Evolutionary conservation across 2,329 filamentous ascomycete species (phyloP).

Genomic region (Falciphora oryzae): DNA sequence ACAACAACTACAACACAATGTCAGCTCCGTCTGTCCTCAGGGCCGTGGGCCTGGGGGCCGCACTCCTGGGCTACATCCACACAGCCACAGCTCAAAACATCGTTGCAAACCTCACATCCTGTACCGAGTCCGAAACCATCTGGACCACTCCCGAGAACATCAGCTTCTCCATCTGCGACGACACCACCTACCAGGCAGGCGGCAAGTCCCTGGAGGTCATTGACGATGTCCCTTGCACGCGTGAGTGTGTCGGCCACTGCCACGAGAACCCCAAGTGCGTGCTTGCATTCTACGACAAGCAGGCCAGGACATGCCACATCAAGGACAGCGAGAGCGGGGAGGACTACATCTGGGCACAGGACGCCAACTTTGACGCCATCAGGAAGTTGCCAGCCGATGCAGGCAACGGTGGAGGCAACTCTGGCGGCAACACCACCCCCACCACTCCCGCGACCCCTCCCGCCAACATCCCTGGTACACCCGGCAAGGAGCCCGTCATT

Average conservation of each 20-base stretch:
- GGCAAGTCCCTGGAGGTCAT: slow-evolving; percentile 6
- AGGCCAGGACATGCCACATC: slow-evolving; percentile 5
- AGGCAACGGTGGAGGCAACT: not conserved
- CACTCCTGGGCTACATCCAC: slow-evolving; percentile 3
- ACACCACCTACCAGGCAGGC: slow-evolving; percentile 2
- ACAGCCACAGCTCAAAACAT: not conserved
- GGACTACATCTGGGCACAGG: slow-evolving; percentile 4
- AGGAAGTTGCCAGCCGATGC: not conserved
- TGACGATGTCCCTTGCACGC: slow-evolving; percentile 1
- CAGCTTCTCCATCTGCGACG: slow-evolving; percentile 7
- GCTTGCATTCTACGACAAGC: slow-evolving; percentile 5
- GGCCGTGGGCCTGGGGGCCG: slow-evolving; percentile 6
- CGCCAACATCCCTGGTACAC: not conserved
- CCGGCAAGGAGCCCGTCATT: slow-evolving; percentile 2
- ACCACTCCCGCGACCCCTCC: not conserved
- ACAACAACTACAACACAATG: not conserved
- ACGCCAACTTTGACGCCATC: slow-evolving; percentile 6
- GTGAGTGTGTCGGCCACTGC: slow-evolving; percentile 2
- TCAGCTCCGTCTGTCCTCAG: not conserved
- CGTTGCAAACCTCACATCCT: not conserved
- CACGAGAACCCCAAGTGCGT: slow-evolving; percentile 3
- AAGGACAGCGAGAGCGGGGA: not conserved
- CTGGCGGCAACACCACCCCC: not conserved
- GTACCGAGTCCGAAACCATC: slow-evolving; percentile 1
- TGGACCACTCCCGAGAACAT: not conserved